A percentile compares a stretch with the other conserved stretches of the same genome.
phyloP scores from a whole-genome alignment of 441 rosid species.

The Croton setiger region DNA sequence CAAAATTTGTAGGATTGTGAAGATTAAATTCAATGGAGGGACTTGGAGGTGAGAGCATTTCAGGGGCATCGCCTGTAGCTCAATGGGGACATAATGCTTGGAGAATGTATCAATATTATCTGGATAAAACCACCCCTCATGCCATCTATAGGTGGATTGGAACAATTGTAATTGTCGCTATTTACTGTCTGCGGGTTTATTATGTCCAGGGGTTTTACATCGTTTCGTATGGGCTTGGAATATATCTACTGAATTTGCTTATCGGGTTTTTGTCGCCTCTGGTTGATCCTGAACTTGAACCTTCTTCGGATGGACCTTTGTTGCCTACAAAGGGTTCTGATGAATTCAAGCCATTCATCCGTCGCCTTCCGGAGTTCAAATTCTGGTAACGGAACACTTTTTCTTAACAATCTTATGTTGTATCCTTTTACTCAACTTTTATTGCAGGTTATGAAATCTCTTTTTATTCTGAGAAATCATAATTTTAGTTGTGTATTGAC shows the following conservation, averaged over 20 bases:
- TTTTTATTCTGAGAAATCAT: neutral
- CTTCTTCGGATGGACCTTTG: conserved; percentile 66
- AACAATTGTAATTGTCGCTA: conserved; percentile 41
- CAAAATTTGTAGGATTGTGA: conserved; percentile 29
- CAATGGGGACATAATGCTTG: conserved; percentile 62
- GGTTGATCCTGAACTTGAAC: conserved; percentile 81
- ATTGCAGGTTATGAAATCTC: neutral
- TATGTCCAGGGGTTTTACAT: conserved; percentile 80
- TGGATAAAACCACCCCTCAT: conserved; percentile 85
- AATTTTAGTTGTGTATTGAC: too few relatives aligned
- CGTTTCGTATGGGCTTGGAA: conserved; percentile 88
- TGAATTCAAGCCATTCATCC: conserved; percentile 93
- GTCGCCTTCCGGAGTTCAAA: conserved; percentile 91
- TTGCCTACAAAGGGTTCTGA: conserved; percentile 93
- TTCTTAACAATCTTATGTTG: neutral
- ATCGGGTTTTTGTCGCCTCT: conserved; percentile 92
- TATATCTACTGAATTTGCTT: conserved; percentile 75
- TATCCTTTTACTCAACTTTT: neutral
- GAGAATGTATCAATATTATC: conserved; percentile 79
- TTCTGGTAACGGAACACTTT: conserved; percentile 58
- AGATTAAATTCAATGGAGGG: conserved; percentile 61
- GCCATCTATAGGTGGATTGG: conserved; percentile 80
- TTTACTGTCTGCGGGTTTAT: conserved; percentile 61
- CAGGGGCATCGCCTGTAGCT: conserved; percentile 56
- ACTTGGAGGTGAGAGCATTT: conserved; percentile 56